Conservation (phyloP, 176 grass and related monocot species). For the Phyllostachys edulis region DNA sequence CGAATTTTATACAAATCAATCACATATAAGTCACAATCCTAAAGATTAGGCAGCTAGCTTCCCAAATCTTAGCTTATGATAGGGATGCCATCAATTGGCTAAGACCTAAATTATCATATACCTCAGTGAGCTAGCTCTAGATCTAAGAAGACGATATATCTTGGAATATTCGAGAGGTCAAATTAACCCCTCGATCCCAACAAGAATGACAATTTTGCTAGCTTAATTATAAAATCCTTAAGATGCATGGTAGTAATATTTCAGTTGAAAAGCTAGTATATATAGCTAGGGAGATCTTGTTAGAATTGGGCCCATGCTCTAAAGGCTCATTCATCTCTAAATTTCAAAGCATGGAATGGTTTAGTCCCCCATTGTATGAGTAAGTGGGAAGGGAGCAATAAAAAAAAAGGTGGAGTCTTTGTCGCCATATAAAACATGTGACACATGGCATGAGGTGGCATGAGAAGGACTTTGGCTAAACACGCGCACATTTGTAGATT, state of each 20-base stretch:
- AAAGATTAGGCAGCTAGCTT: slow-evolving; percentile 11
- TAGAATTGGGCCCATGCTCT: too few species aligned
- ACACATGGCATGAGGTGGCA: too few species aligned
- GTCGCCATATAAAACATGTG: too few species aligned
- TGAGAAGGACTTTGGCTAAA: too few species aligned
- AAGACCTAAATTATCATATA: not conserved
- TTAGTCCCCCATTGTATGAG: too few species aligned
- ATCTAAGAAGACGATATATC: not conserved
- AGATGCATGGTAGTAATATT: not conserved
- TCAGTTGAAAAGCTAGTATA: not conserved
- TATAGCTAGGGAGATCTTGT: not conserved
- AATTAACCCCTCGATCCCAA: not conserved
- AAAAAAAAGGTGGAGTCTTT: too few species aligned
- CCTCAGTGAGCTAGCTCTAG: not conserved
- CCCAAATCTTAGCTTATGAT: not conserved
- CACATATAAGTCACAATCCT: slow-evolving; percentile 4
- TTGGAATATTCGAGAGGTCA: not conserved
- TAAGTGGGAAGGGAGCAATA: too few species aligned
- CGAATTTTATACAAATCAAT: not conserved
- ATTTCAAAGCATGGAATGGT: too few species aligned
- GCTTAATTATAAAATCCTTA: not conserved
- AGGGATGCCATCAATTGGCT: not conserved
- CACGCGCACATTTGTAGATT: too few species aligned
- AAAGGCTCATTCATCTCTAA: too few species aligned
- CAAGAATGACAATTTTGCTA: not conserved